Evolutionary conservation across 495 filamentous ascomycete species (phyloP), one percentile per base, ranked within the genome.

Genomic region (Podospora comata): DNA sequence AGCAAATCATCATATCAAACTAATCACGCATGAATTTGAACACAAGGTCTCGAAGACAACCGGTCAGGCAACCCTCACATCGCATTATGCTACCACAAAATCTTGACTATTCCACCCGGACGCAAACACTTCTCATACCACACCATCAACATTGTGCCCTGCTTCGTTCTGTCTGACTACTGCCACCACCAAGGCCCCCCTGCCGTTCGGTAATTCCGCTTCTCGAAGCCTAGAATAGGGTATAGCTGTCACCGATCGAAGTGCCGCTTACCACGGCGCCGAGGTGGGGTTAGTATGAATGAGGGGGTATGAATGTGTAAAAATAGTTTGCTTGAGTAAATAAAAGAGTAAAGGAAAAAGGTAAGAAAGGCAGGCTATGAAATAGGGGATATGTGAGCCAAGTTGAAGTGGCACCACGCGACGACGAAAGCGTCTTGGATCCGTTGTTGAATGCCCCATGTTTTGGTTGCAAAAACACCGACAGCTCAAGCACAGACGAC

Each of bases 401-500:
- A 84, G 88, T 91, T 90, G 88, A 89, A 87, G 82, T 88, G 85
- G 85, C 83, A 68, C 81, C 82, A 83, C 83, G 74, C 78, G 83
- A 87, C 83, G 83, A 84, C 79, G 79, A 84, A 87, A 86, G 80
- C 81, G 82, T 85, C 84, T 90, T 90, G 87, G 87, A 86, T 87
- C 87, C 87, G 78, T 80, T 87, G 89, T 91, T 91, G 89, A 90
- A 90, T 85, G 85, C 85, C 84, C 81, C 77, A 84, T 88, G 88
- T 90, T 90, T 90, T 90, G 87, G 88, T 91, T 90, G 87, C 81
- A 90, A 91, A 91, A 90, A 90, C 87, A 87, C 81, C 85, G 83
- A 89, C 83, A 83, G 82, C 83, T 80, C 82, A 85, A 82, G 77
- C 72, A 77, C 76, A 76, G 72, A 73, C 75, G 76, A 80, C 80